phyloP scores from a whole-genome alignment of 768 basidiomycete species.

The Cystoderma amianthinum region DNA sequence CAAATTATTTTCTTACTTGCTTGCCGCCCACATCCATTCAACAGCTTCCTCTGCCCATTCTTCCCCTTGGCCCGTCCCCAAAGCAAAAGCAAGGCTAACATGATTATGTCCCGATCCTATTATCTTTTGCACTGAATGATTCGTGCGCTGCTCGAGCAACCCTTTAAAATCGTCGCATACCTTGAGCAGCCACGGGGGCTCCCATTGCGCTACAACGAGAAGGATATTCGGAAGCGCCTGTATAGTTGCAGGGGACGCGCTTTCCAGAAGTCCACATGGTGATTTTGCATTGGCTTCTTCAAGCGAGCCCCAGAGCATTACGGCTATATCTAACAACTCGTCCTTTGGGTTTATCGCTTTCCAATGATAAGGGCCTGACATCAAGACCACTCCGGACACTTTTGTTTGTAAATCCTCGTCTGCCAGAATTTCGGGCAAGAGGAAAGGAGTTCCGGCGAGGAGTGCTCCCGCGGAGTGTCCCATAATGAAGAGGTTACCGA shows the following conservation, averaged over 20 bases:
- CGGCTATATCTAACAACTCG: constrained; percentile 19
- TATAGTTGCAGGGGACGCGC: constrained; percentile 24
- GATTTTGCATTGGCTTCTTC: constrained; percentile 27
- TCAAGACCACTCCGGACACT: constrained; percentile 39
- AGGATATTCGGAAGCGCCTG: constrained; percentile 37
- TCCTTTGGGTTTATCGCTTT: constrained; percentile 13
- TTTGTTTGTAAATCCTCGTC: constrained; percentile 18
- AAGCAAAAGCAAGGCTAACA: constrained; percentile 43
- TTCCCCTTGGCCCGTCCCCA: constrained; percentile 52
- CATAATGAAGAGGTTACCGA: constrained; percentile 36
- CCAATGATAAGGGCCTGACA: constrained; percentile 38
- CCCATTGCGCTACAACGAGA: constrained; percentile 44
- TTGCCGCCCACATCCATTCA: constrained; percentile 29
- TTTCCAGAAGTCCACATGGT: constrained; percentile 32
- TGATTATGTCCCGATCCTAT: constrained; percentile 55
- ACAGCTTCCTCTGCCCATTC: constrained; percentile 50
- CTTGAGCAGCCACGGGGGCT: constrained; percentile 37
- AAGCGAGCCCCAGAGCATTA: constrained; percentile 30
- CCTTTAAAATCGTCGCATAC: constrained; percentile 28
- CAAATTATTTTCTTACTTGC: too few species aligned
- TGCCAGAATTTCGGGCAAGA: constrained; percentile 27
- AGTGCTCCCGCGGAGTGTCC: constrained; percentile 60
- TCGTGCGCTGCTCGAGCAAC: constrained; percentile 27
- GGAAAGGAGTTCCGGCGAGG: constrained; percentile 37
- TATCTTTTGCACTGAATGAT: constrained; percentile 22